A percentile compares a stretch with the other conserved stretches of the same genome.
Evolutionary conservation across 1,284 basidiomycete genomes (phyloP).

Genomic region (Leucoagaricus sp.): DNA sequence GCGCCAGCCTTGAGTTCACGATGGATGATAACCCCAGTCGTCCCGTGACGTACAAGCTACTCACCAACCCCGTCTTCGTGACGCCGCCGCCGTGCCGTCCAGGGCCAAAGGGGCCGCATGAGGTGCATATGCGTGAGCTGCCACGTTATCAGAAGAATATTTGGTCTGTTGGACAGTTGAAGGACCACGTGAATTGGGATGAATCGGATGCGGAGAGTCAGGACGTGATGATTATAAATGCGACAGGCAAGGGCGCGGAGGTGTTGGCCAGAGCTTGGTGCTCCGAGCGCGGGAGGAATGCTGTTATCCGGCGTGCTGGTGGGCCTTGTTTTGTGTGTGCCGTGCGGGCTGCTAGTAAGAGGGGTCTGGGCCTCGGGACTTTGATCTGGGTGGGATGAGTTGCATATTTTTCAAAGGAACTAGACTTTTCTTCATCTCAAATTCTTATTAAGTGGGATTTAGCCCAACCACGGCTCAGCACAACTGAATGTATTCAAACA

Average conservation of each 20-base stretch:
- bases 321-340: neutral
- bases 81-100: neutral
- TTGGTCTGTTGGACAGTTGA: neutral
- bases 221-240: neutral
- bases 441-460: too few species aligned
- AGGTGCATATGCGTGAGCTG: neutral
- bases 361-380: neutral
- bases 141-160: neutral
- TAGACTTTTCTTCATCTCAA: too few species aligned
- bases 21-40: neutral
- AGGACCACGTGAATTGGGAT: neutral
- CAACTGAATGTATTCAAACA: too few species aligned
- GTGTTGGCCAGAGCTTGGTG: neutral
- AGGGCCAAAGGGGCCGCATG: neutral
- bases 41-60: neutral
- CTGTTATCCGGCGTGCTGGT: neutral
- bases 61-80: neutral
- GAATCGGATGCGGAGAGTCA: neutral
- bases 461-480: too few species aligned
- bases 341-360: neutral
- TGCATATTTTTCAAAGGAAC: too few species aligned
- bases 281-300: neutral
- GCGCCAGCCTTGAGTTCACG: neutral
- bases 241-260: neutral
- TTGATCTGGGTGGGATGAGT: conserved; percentile 1